Percentiles rank a stretch among this genome's conserved stretches.
Evolutionary conservation across 169 alveolate species (phyloP).

Genomic region (Amoebophrya sp.): DNA sequence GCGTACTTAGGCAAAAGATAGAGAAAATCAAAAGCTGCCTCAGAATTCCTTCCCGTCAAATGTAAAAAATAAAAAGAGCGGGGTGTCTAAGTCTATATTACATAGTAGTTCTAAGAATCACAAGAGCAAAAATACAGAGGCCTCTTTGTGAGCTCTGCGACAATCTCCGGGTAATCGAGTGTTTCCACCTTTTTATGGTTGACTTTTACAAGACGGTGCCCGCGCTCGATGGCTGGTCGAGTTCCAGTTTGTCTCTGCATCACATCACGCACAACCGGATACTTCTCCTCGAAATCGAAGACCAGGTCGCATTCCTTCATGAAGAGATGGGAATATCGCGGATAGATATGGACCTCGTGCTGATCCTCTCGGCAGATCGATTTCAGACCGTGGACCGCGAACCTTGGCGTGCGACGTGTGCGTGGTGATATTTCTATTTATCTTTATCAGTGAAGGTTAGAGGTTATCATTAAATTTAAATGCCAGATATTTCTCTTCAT

Average conservation of each 20-base stretch:
- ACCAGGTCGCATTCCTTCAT: not conserved
- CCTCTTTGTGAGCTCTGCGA: not conserved
- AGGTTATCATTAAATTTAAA: too few relatives aligned
- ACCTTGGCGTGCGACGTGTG: too few relatives aligned
- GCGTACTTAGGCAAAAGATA: too few relatives aligned
- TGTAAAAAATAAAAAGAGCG: too few relatives aligned
- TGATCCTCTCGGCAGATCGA: not conserved
- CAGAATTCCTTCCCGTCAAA: too few relatives aligned
- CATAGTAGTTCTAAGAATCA: too few relatives aligned
- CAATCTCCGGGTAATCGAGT: conserved; percentile 6
- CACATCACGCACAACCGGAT: not conserved
- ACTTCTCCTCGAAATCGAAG: not conserved
- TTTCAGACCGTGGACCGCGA: not conserved
- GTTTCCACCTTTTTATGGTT: not conserved
- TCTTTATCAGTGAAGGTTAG: too few relatives aligned
- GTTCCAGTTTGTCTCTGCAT: not conserved
- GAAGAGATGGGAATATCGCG: not conserved
- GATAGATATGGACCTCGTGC: not conserved
- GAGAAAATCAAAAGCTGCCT: too few relatives aligned
- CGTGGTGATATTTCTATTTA: too few relatives aligned
- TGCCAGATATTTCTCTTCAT: too few relatives aligned
- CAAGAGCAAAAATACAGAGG: too few relatives aligned
- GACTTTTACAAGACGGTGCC: not conserved
- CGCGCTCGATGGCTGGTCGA: not conserved
- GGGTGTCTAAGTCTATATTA: too few relatives aligned